These are phyloP conservation scores for Colletotrichum phormii DNA, from an alignment of 2,329 filamentous ascomycete species.

Conservation along the genomic window DNA sequence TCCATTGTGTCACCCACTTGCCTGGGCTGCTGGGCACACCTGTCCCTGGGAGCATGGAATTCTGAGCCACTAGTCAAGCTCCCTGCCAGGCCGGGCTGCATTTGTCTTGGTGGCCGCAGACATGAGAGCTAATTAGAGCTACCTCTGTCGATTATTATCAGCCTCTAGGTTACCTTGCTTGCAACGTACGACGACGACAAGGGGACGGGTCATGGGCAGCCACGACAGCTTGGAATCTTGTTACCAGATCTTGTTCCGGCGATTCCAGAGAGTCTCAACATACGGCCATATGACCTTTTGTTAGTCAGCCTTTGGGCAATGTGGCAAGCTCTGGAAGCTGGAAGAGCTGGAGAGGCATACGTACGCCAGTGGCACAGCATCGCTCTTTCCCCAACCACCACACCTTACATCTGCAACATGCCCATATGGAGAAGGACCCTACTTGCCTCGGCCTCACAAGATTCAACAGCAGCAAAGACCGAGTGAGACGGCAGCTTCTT, in stretches of 20 bases:
- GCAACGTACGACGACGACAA: not conserved
- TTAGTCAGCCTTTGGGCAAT: not conserved
- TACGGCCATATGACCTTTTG: not conserved
- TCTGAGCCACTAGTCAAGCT: conserved; percentile 13
- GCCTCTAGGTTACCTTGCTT: not conserved
- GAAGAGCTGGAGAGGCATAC: not conserved
- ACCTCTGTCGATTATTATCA: not conserved
- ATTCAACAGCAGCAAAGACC: not conserved
- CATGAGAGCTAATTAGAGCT: not conserved
- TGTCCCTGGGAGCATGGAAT: conserved; percentile 2
- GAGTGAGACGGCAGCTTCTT: not conserved
- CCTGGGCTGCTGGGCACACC: not conserved
- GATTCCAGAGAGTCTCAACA: not conserved
- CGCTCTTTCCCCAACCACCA: not conserved
- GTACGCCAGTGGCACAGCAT: not conserved
- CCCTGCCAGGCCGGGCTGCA: conserved; percentile 12
- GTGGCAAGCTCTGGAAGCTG: not conserved
- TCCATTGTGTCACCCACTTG: too few relatives aligned
- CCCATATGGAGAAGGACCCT: not conserved
- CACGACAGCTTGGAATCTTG: not conserved
- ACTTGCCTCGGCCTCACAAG: conserved; percentile 25
- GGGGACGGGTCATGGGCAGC: too few relatives aligned
- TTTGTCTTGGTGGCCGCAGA: not conserved
- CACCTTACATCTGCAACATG: not conserved
- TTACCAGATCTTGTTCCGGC: not conserved